Base-by-base conservation (phyloP, 257 asterid species). In the Salvia splendens region DNA sequence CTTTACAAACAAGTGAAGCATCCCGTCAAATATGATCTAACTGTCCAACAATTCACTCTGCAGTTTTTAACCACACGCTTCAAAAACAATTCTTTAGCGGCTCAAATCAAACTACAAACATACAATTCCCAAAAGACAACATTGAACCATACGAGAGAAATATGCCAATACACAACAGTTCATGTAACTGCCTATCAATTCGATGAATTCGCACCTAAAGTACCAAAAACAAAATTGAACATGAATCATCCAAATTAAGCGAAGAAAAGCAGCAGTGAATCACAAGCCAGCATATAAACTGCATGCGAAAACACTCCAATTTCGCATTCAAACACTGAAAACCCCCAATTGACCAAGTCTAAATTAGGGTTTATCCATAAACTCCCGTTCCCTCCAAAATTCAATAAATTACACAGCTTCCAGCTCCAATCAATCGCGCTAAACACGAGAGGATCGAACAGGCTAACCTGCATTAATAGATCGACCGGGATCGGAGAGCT, bases 361-460 rank as follows among this genome's bases (percentile, higher is more conserved):
- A 56, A 49, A 53, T 78, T 82, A 80, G 86, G 91, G 95, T 81
- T 87, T 85, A 79, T 79, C 65, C 61, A 51, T 16, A 61, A 70
- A 69, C 64, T 40, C 68, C 73, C 24, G 20, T 47, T 45, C 52
- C 35, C 43, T n/a, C 61, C 56, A 43, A 28, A 74, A 77, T 56
- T 71, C n/a, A 69, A 65, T 73, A 61, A 61, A 73, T 72, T 57
- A 65, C 46, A 20, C 40, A 41, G 65, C 24, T 61, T 24, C 16
- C 6, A 46, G 36, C 61, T 32, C 62, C 78, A 82, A 50, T 68
- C 53, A 54, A 75, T 42, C 38, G 20, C 56, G 71, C 28, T 28
- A 67, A 73, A 71, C 56, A 30, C 11, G 10, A 40, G 50, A 68
- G 48, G 60, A 58, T 64, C 12, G 48, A 11, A 73, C 16, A 45